Conservation (phyloP, 768 basidiomycete species). For the Saitozyma podzolica region DNA sequence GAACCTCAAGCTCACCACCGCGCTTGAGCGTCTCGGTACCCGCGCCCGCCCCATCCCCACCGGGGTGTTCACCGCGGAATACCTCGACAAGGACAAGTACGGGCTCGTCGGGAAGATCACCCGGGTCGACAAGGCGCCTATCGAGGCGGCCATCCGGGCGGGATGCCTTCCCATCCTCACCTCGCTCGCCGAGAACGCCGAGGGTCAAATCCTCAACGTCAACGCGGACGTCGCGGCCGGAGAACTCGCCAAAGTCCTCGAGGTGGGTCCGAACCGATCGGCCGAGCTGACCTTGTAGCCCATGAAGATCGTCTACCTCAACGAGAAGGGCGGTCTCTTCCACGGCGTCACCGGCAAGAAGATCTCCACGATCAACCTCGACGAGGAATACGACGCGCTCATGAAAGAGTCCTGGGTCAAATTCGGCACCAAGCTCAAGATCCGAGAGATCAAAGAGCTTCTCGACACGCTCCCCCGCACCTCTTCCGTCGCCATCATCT, state of each 20-base stretch:
- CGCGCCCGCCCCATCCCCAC: constrained; percentile 97
- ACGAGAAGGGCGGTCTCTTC: constrained; percentile 97
- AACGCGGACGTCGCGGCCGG: constrained; percentile 99
- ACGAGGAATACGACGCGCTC: constrained; percentile 96
- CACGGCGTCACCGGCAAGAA: constrained; percentile 97
- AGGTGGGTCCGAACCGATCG: constrained; percentile 52
- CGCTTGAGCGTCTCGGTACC: constrained; percentile 90
- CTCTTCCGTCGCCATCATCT: constrained; percentile 97
- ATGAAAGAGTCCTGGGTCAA: constrained; percentile 99
- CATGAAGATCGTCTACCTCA: constrained; percentile 96
- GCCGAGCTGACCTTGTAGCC: constrained; percentile 55
- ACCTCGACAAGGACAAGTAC: constrained; percentile 92
- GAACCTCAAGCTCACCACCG: constrained; percentile 89
- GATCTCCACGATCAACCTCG: constrained; percentile 91
- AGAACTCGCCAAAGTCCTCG: constrained; percentile 94
- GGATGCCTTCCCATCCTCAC: constrained; percentile 95
- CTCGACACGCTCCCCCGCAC: constrained; percentile 96
- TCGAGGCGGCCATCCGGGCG: constrained; percentile 94
- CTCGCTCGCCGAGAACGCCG: constrained; percentile 85
- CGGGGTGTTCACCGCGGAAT: constrained; percentile 95
- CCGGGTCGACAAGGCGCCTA: constrained; percentile 88
- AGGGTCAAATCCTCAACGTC: constrained; percentile 98
- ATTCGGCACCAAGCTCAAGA: constrained; percentile 96
- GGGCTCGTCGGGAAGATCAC: constrained; percentile 95
- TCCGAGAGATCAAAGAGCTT: constrained; percentile 98